Conservation (phyloP, 2,329 filamentous ascomycete genomes). For the Claviceps paspali region DNA sequence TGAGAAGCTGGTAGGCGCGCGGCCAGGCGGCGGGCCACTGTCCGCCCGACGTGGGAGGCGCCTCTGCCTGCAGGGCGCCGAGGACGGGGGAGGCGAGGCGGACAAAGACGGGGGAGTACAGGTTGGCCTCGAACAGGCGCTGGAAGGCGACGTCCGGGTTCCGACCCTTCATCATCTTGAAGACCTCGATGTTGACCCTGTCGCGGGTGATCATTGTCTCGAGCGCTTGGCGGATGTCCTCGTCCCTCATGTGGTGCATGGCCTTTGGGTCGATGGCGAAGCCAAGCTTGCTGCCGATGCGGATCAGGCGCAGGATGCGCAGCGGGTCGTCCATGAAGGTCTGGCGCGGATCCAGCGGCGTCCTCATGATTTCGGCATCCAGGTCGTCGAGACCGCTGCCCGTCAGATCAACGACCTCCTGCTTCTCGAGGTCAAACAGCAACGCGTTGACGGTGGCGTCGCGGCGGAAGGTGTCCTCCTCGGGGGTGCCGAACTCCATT, state of each 20-base stretch:
- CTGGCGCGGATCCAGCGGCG: conserved; percentile 7
- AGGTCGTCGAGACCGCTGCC: conserved; percentile 6
- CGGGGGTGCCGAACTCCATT: conserved; percentile 9
- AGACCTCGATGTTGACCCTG: conserved; percentile 6
- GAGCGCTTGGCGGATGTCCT: conserved; percentile 4
- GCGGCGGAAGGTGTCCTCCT: conserved; percentile 8
- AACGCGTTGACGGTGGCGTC: conserved; percentile 9
- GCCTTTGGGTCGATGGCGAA: conserved; percentile 5
- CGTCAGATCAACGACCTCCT: conserved; percentile 8
- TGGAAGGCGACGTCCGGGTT: conserved; percentile 5
- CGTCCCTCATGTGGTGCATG: conserved; percentile 2
- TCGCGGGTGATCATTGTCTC: conserved; percentile 9
- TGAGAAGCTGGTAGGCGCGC: conserved; percentile 3
- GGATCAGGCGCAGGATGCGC: conserved; percentile 7
- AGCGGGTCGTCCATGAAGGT: conserved; percentile 10
- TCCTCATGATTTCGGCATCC: conserved; percentile 6
- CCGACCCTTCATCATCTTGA: conserved; percentile 7
- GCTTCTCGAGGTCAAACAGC: conserved; percentile 7
- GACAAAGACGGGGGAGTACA: conserved; percentile 7
- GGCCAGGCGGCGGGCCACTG: conserved; percentile 7
- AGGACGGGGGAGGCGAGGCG: conserved; percentile 5
- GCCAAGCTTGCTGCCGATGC: conserved; percentile 6
- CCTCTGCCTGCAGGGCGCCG: not conserved
- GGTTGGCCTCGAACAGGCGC: conserved; percentile 3
- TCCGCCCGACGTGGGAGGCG: not conserved